Base-by-base conservation (phyloP, 257 asterid genomes). In the Coffea canephora region DNA sequence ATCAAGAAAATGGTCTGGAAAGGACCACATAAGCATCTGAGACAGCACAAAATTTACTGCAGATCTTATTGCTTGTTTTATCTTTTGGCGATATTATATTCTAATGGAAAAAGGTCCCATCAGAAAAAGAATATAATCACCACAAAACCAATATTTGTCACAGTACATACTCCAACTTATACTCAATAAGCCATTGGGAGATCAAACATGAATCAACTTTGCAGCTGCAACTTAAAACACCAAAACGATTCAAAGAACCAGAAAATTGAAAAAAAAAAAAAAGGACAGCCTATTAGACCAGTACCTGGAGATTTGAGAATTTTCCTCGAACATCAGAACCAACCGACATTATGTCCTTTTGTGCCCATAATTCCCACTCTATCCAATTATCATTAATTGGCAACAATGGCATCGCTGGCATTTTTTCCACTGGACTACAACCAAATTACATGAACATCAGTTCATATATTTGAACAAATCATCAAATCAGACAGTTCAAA, bases 301-400 rank as follows among this genome's bases (percentile, higher is more conserved):
- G 74, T 81, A 95, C 99, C 98, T 96, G 98, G 84, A 92, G 86
- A 88, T 90, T 82, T 61, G 82, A 91, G 83, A 90, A 91, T 76
- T 89, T 96, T 14, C 94, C 95, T 31, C 84, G 79, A 84, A 96
- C 86, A 52, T 94, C 98, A 67, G 99, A 90, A 85, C 97, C 98
- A 86, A 86, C 89, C 71, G 95, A 90, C 91, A 88, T 87, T 41
- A 94, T 85, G 77, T 96, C 98, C 86, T 86, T 88, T 61, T 78
- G 89, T 76, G 97, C 94, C 97, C 98, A 94, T 76, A 84, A 82
- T 86, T 96, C 98, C 99, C 99, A 95, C 80, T 91, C 89, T 77
- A 75, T 77, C 94, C 88, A 87, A 84, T 81, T 79, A 81, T 82
- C 81, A 66, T 45, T 71, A 69, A 39, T 36, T 3, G 71, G 71